These are phyloP conservation scores for Parafenestella ontariensis DNA, from an alignment of 2,329 filamentous ascomycete species.

Conservation along the genomic window DNA sequence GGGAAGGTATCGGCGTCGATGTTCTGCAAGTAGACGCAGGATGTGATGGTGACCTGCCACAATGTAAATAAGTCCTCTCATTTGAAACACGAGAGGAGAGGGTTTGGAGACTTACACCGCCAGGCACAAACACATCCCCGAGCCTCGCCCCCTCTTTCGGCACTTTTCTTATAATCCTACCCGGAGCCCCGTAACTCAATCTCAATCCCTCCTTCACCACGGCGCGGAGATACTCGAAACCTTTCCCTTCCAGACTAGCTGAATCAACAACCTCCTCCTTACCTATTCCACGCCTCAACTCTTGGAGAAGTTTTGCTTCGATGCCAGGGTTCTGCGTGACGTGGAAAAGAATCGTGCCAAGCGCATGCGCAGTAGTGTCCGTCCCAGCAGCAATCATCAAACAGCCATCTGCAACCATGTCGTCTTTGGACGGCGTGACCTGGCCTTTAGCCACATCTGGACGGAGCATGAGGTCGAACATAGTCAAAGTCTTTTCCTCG, in stretches of 20 bases:
- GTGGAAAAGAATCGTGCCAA: constrained; percentile 16
- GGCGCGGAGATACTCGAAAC: constrained; percentile 17
- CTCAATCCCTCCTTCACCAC: constrained; percentile 21
- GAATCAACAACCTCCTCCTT: constrained; percentile 8
- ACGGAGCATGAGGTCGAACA: constrained; percentile 13
- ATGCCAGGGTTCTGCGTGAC: constrained; percentile 15
- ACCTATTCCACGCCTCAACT: constrained; percentile 7
- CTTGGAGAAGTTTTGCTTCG: constrained; percentile 5
- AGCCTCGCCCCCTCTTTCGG: constrained; percentile 14
- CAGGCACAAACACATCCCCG: constrained; percentile 9
- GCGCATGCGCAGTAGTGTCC: constrained; percentile 17
- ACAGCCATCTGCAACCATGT: constrained; percentile 23
- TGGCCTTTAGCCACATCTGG: constrained; percentile 14
- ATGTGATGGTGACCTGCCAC: constrained; percentile 4
- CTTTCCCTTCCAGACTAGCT: constrained; percentile 8
- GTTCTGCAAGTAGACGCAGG: constrained; percentile 20
- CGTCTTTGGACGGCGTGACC: constrained; percentile 7
- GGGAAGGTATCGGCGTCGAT: constrained; percentile 16
- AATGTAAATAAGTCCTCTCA: background rate
- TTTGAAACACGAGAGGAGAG: background rate
- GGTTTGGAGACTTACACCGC: constrained; percentile 10
- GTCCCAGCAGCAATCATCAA: constrained; percentile 26
- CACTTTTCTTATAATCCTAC: constrained; percentile 9
- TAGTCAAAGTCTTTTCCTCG: background rate
- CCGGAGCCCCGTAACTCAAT: constrained; percentile 18